A percentile compares a stretch with the other conserved stretches of the same genome.
Conservation (phyloP, 768 basidiomycete species). For the Suillus luteus region DNA sequence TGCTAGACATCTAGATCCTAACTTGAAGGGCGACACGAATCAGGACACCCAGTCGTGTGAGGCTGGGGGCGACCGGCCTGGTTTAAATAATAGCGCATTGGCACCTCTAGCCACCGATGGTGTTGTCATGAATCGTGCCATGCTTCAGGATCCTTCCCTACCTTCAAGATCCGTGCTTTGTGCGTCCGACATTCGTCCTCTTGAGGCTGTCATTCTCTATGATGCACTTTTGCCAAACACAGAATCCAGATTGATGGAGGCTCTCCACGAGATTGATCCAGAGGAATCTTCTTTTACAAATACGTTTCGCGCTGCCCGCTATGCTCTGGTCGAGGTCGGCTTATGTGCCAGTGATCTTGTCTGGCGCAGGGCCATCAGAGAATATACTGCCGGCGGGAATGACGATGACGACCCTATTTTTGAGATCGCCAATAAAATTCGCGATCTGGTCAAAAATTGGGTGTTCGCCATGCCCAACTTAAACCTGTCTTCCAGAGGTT, state of each 20-base stretch:
- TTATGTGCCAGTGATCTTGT: conserved; percentile 68
- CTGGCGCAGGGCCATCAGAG: conserved; percentile 59
- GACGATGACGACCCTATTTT: conserved; percentile 36
- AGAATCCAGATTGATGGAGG: conserved; percentile 47
- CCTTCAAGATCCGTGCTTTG: conserved; percentile 31
- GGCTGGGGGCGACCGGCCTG: conserved; percentile 28
- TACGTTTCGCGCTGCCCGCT: conserved; percentile 49
- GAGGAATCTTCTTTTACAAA: conserved; percentile 39
- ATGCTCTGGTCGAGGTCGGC: conserved; percentile 57
- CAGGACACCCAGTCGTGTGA: conserved; percentile 32
- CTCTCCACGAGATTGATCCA: conserved; percentile 48
- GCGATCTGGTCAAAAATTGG: conserved; percentile 57
- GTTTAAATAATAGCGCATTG: conserved; percentile 24
- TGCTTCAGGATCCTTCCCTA: conserved; percentile 17
- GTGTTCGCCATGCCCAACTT: conserved; percentile 64
- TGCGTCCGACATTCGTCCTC: conserved; percentile 41
- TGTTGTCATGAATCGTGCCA: conserved; percentile 11
- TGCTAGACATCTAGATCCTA: conserved; percentile 29
- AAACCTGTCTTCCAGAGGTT: conserved; percentile 54
- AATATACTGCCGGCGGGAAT: conserved; percentile 35
- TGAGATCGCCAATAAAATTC: conserved; percentile 30
- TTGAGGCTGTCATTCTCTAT: conserved; percentile 58
- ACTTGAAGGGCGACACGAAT: conserved; percentile 14
- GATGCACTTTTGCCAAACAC: conserved; percentile 37
- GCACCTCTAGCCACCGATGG: conserved; percentile 17